Base-by-base conservation (phyloP, 2,329 filamentous ascomycete species). In the Aspergillus tanneri region DNA sequence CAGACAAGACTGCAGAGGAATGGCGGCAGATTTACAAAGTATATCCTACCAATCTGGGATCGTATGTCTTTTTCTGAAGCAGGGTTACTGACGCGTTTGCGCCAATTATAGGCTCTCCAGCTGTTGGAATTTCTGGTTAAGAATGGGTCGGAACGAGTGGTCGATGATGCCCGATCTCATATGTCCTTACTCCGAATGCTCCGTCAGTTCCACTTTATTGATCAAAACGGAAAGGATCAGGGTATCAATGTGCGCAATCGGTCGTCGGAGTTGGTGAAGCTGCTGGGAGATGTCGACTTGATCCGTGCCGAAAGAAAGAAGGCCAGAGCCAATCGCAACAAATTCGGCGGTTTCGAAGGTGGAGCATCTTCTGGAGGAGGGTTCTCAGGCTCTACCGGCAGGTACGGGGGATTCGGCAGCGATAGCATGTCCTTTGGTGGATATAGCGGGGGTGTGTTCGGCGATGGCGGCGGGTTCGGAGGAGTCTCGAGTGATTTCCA, bases 1-100 rank as follows among this genome's bases (percentile, higher is more conserved):
- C 93, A 52, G 93, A 99, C 70, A 99, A 99, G 77, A 82, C 90
- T 6, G 92, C 93, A 47, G 93, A 99, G 69, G 93, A 99, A 74
- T 99, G 93, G 93, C 84, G 93, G 59, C 93, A 99, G 72, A 99
- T 99, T 66, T 99, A 99, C 81, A 99, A 99, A 78, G 87, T 90
- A 63, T 48, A 51, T 42, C n/a, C n/a, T 43, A 23, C 12, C 6
- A 27, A n/a, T 10, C 16, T 18, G n/a, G n/a, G n/a, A 16, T 34
- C 10, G 22, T 30, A 14, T 9, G 21, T 43, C 2, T 19, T 30
- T 16, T 8, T 18, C 44, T 27, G 18, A 1, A 18, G 14, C 5
- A 21, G 11, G 18, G 18, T 36, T 14, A 24, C 43, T 50, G 25
- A 45, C 32, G 12, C 22, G 7, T 24, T 34, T 23, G 19, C 36